Evolutionary conservation across 1,139 yeast genomes (phyloP).

Genomic region (Ashbya aceris): DNA sequence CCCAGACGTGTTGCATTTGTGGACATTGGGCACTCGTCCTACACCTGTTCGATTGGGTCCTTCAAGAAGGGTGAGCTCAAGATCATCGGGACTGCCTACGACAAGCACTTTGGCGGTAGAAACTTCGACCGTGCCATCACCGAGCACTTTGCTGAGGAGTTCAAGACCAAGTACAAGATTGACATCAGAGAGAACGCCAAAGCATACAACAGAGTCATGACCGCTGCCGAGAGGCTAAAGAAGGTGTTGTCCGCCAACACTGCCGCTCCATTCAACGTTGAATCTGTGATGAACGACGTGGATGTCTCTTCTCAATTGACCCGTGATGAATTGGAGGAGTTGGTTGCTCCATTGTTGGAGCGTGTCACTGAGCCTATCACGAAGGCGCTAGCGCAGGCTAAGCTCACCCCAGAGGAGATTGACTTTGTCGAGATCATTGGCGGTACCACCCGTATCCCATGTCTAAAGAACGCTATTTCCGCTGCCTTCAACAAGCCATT

Average conservation of each 20-base stretch:
- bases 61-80: constrained; percentile 95
- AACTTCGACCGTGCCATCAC: constrained; percentile 90
- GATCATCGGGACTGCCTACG: constrained; percentile 84
- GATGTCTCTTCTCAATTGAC: constrained; percentile 86
- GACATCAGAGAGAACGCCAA: constrained; percentile 85
- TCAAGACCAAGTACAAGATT: constrained; percentile 84
- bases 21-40: constrained; percentile 95
- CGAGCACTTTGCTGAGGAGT: constrained; percentile 88
- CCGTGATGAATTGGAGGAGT: constrained; percentile 89
- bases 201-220: constrained; percentile 86
- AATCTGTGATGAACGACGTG: constrained; percentile 93
- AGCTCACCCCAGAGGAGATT: constrained; percentile 58
- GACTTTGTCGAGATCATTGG: constrained; percentile 94
- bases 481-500: constrained; percentile 79
- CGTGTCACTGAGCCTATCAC: constrained; percentile 72
- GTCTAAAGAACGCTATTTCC: constrained; percentile 70
- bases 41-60: constrained; percentile 83
- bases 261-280: constrained; percentile 90
- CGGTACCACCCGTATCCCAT: constrained; percentile 97
- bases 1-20: constrained; percentile 85
- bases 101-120: constrained; percentile 98
- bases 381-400: constrained; percentile 74
- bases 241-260: constrained; percentile 94
- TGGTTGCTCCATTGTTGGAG: constrained; percentile 70
- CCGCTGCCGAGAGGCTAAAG: constrained; percentile 89